Conservation (phyloP, 306 rosid species). For the Nissolia schottii region DNA sequence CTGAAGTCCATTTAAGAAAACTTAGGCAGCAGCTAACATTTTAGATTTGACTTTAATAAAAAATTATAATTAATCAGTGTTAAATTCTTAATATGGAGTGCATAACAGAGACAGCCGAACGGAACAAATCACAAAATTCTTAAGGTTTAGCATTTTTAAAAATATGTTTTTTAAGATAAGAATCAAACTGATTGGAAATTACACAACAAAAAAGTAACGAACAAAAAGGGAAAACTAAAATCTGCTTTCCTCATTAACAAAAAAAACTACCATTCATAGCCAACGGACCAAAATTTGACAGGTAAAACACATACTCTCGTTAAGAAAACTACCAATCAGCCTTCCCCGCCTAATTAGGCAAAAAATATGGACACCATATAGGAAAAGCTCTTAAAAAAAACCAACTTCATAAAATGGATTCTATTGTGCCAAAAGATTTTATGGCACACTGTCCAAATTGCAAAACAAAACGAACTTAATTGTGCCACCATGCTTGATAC, state of each 20-base stretch:
- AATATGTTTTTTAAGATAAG: background rate
- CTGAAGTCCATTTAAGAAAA: background rate
- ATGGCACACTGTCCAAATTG: background rate
- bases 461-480: conserved; percentile 10
- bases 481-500: conserved; percentile 2
- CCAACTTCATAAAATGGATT: background rate
- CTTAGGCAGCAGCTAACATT: background rate
- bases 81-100: background rate
- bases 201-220: background rate
- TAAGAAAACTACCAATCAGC: background rate
- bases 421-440: conserved; percentile 4
- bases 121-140: background rate
- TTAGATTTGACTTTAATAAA: background rate
- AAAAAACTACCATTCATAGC: background rate
- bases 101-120: background rate
- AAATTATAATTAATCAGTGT: background rate
- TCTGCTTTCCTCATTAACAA: background rate
- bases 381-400: background rate
- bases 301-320: background rate
- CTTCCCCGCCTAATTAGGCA: background rate
- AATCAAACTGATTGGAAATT: background rate
- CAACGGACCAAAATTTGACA: conserved; percentile 1
- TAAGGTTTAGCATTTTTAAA: background rate
- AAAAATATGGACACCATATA: background rate
- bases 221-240: background rate